phyloP scores from a whole-genome alignment of 768 basidiomycete genomes.

The Amanita molliuscula region DNA sequence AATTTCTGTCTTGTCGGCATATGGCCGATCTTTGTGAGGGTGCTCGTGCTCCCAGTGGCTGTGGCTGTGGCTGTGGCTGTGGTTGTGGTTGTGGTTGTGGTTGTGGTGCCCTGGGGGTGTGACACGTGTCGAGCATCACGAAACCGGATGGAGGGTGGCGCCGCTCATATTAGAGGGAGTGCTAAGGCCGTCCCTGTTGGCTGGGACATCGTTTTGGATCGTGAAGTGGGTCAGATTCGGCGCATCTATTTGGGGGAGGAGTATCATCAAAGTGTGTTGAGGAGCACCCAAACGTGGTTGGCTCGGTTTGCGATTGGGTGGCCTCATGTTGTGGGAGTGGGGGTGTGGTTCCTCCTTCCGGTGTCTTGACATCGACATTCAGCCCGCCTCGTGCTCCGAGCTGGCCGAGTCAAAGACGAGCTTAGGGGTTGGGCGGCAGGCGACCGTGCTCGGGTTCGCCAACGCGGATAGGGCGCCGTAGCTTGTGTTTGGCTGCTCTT shows the following conservation, averaged over 20 bases:
- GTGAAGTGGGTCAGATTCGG: constrained; percentile 71
- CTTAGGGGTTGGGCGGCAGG: constrained; percentile 18
- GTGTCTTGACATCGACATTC: constrained; percentile 55
- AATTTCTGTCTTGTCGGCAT: constrained; percentile 70
- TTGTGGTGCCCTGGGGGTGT: constrained; percentile 46
- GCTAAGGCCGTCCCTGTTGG: constrained; percentile 46
- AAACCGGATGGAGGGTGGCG: constrained; percentile 70
- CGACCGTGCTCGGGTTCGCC: constrained; percentile 66
- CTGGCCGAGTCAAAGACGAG: neutral
- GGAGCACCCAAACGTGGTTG: constrained; percentile 45
- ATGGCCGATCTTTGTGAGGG: constrained; percentile 53
- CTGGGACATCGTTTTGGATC: constrained; percentile 63
- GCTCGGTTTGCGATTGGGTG: constrained; percentile 61
- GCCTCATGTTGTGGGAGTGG: constrained; percentile 18
- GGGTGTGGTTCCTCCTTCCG: constrained; percentile 21
- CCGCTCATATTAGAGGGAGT: constrained; percentile 49
- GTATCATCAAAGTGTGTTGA: constrained; percentile 27
- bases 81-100: no score
- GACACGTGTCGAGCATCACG: constrained; percentile 50
- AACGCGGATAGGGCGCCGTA: constrained; percentile 89
- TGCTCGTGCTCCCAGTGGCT: constrained; percentile 43
- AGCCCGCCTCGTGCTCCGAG: no score
- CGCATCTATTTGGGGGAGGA: constrained; percentile 28
- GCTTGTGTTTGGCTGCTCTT: constrained; percentile 68
- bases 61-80: no score